These are phyloP conservation scores for Mycena kentingensis DNA, from an alignment of 768 basidiomycete genomes.

Conservation along the genomic window DNA sequence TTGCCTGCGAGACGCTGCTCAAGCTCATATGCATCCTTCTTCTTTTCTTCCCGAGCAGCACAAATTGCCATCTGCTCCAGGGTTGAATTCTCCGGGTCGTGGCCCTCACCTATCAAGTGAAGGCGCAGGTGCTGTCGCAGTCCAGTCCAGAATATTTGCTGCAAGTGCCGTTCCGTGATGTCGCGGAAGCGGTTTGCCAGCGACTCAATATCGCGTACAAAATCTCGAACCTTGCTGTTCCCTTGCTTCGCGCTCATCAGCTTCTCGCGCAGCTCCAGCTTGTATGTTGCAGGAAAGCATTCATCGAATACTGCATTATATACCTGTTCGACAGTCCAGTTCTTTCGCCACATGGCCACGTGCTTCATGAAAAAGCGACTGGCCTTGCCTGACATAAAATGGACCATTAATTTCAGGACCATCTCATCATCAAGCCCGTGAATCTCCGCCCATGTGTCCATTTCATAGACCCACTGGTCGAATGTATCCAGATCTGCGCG, in stretches of 20 bases:
- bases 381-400: constrained; percentile 25
- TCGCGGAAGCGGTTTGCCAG: constrained; percentile 13
- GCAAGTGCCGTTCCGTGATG: constrained; percentile 11
- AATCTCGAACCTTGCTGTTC: constrained; percentile 13
- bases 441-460: constrained; percentile 22
- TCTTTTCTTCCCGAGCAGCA: background rate
- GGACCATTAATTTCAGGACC: constrained; percentile 15
- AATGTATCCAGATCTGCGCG: constrained; percentile 20
- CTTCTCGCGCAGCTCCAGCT: constrained; percentile 6
- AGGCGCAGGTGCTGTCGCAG: constrained; percentile 2
- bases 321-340: constrained; percentile 19
- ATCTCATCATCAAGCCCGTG: constrained; percentile 14
- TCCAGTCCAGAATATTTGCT: constrained; percentile 11
- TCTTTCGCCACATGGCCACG: constrained; percentile 7
- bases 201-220: constrained; percentile 5
- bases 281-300: constrained; percentile 17
- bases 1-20: background rate
- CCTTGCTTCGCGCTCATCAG: constrained; percentile 15
- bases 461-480: constrained; percentile 18
- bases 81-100: constrained; percentile 1
- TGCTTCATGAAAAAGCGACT: constrained; percentile 28
- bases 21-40: background rate
- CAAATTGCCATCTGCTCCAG: constrained; percentile 2
- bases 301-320: constrained; percentile 16
- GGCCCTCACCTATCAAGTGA: constrained; percentile 5